Base-by-base conservation (phyloP, 768 basidiomycete genomes). In the Amanita exitialis region DNA sequence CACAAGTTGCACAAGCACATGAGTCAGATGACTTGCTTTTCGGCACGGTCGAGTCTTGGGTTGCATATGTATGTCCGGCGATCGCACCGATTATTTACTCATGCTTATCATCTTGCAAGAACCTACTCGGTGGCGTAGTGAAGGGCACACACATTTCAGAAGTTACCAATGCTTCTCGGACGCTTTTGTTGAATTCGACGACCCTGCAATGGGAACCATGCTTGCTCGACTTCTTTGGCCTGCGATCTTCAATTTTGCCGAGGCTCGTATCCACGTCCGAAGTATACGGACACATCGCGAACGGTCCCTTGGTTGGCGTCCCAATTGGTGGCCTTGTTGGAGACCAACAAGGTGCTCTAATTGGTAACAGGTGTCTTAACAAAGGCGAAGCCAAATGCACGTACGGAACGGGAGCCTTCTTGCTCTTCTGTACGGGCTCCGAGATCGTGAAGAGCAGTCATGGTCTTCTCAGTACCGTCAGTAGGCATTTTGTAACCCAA, bases 21-120 rank as follows among this genome's bases (percentile, higher is more conserved):
- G 80, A 86, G 35, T 68, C 77, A 34, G 90, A 91, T 64, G 78
- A 89, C 53, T 76, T 98, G 10, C 69, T 84, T 18, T 93, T 97
- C 61, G 96, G 96, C 20, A 99, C 96, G 2, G 85, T 99, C 47
- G 96, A 99, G 66, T 92, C 90, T 27, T 99, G 95, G 95, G 77
- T 99, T 42, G 79, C 83, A 58, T 97, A 92, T 66, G 91, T 93
- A 61, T 48, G 72, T 61, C 15, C 25, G 15, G 39, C n/a, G 16
- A 30, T 54, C 35, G 15, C 41, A 52, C 25, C 49, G 30, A n/a
- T 23, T 12, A 30, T 18, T 34, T 47, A 5, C 18, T 44, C 35
- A 13, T 16, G 27, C 18, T 49, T 21, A 38, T 44, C 38, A n/a
- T 27, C 44, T 7, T 16, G 51, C 49, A 9, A 91, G 87, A 89